Conservation (phyloP, 345 rosid genomes). For the Viola odorata region DNA sequence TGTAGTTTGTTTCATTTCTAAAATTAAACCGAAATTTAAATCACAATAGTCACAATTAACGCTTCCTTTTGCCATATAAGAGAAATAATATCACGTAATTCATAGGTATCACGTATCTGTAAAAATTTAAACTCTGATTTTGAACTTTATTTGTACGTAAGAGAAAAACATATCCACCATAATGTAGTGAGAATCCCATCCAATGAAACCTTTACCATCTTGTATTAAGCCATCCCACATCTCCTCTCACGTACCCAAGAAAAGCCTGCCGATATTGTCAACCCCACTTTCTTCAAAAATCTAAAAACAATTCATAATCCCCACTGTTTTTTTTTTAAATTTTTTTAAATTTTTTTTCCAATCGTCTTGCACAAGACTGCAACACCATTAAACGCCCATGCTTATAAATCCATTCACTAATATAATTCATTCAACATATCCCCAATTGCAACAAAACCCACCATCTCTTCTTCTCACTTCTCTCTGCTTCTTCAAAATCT, state of each 20-base stretch:
- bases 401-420: conserved; percentile 1
- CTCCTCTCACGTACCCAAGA: conserved; percentile 9
- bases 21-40: too few relatives aligned
- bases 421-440: not conserved
- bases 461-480: not conserved
- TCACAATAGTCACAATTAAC: too few relatives aligned
- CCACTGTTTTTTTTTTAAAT: too few relatives aligned
- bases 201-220: conserved; percentile 22
- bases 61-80: too few relatives aligned
- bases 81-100: too few relatives aligned
- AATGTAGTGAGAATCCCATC: too few relatives aligned
- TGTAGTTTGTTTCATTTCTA: too few relatives aligned
- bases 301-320: conserved; percentile 4
- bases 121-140: too few relatives aligned
- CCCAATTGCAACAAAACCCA: not conserved
- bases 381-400: conserved; percentile 11
- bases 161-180: too few relatives aligned
- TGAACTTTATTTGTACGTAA: too few relatives aligned
- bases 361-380: conserved; percentile 13
- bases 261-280: conserved; percentile 22
- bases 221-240: conserved; percentile 14
- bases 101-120: too few relatives aligned
- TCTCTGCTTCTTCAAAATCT: not conserved
- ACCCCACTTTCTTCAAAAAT: conserved; percentile 29
- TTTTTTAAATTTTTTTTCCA: not conserved